phyloP scores from a whole-genome alignment of 2,329 filamentous ascomycete genomes.

The Emydomyces testavorans region DNA sequence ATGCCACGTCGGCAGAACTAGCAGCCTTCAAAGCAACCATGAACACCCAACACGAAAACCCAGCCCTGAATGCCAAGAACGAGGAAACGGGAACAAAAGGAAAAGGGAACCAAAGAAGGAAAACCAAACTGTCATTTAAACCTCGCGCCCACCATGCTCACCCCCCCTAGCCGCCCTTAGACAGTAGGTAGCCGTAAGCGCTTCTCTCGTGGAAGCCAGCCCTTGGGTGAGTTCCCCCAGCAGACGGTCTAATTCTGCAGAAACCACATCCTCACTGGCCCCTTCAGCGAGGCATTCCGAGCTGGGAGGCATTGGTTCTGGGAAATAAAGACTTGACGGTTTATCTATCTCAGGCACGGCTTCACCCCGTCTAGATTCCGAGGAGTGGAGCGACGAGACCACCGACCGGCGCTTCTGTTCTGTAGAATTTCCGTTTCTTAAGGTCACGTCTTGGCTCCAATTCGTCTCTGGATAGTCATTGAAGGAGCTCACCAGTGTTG shows the following conservation, averaged over 20 bases:
- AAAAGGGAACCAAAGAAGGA: background rate
- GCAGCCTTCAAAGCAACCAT: background rate
- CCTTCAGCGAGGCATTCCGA: constrained; percentile 30
- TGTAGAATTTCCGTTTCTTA: constrained; percentile 8
- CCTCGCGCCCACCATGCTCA: background rate
- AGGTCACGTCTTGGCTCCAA: constrained; percentile 5
- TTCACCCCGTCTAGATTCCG: constrained; percentile 1
- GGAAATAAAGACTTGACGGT: constrained; percentile 25
- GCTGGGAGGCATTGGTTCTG: constrained; percentile 30
- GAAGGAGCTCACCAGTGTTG: constrained; percentile 3
- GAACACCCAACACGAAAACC: background rate
- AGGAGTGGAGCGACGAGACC: constrained; percentile 13
- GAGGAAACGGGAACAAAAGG: too few relatives aligned
- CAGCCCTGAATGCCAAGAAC: too few relatives aligned
- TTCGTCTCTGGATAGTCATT: constrained; percentile 3
- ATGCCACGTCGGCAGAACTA: background rate
- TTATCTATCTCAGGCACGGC: constrained; percentile 5
- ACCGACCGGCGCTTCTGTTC: constrained; percentile 2
- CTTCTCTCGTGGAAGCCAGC: constrained; percentile 29
- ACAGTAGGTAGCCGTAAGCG: constrained; percentile 16
- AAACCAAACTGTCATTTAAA: too few relatives aligned
- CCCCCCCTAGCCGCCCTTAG: constrained; percentile 15
- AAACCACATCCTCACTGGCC: constrained; percentile 28
- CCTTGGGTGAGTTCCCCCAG: constrained; percentile 32
- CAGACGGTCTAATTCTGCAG: constrained; percentile 33